A percentile compares a stretch with the other conserved stretches of the same genome.
phyloP scores from a whole-genome alignment of 1,284 basidiomycete species.

The Rhodotorula sp. region DNA sequence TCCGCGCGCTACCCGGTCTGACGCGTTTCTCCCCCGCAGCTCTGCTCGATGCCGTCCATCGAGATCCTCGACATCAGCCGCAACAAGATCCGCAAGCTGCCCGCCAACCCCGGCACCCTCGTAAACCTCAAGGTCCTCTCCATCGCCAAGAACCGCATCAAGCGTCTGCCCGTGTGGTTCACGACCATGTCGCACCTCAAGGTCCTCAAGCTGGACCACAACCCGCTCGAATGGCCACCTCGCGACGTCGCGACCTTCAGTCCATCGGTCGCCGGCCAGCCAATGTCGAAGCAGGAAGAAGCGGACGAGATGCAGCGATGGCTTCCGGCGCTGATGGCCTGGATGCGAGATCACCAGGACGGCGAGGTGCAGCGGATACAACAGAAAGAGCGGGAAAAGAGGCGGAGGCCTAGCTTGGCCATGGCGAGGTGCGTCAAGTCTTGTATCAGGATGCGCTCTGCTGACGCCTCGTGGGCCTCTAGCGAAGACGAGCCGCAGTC shows the following conservation, averaged over 20 bases:
- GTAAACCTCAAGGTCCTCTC: conserved; percentile 80
- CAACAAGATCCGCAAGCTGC: conserved; percentile 82
- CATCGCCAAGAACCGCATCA: conserved; percentile 79
- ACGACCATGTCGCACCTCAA: conserved; percentile 69
- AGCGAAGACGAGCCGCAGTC: conserved; percentile 26
- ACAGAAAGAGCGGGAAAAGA: conserved; percentile 17
- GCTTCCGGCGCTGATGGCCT: conserved; percentile 68
- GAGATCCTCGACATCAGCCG: conserved; percentile 94
- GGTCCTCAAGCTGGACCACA: conserved; percentile 83
- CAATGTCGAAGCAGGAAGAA: conserved; percentile 49
- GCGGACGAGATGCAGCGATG: conserved; percentile 54
- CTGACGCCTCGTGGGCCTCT: not conserved
- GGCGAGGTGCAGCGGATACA: conserved; percentile 22
- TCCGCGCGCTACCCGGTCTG: too few relatives aligned
- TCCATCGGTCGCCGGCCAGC: conserved; percentile 21
- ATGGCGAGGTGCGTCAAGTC: conserved; percentile 11
- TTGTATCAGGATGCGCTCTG: not conserved
- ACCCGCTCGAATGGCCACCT: conserved; percentile 79
- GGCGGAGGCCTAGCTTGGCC: conserved; percentile 14
- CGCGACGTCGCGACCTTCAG: conserved; percentile 43
- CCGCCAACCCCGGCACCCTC: conserved; percentile 75
- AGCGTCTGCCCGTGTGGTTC: conserved; percentile 75
- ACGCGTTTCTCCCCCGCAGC: conserved; percentile 54
- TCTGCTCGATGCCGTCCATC: conserved; percentile 78
- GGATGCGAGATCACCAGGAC: conserved; percentile 51